Conservation (phyloP, 352 stramenopile species). For the Aphanomyces euteiches region DNA sequence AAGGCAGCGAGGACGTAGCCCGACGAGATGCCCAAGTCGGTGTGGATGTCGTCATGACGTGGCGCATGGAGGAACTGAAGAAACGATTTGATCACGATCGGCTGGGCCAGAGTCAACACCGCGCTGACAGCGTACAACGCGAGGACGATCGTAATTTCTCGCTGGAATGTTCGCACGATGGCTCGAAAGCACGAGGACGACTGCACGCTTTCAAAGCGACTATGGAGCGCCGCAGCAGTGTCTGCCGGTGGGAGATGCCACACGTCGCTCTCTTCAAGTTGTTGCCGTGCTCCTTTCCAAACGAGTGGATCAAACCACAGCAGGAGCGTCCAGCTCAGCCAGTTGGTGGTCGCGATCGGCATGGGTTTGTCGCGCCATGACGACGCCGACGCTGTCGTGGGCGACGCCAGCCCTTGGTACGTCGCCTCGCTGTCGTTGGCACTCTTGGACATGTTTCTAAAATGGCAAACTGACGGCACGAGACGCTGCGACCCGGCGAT, state of each 20-base stretch:
- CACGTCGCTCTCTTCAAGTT: conserved; percentile 41
- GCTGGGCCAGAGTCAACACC: conserved; percentile 41
- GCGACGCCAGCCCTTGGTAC: too few relatives aligned
- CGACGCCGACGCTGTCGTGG: too few relatives aligned
- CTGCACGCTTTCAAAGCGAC: conserved; percentile 41
- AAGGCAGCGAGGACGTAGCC: conserved; percentile 48
- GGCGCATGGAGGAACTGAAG: conserved; percentile 40
- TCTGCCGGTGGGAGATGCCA: conserved; percentile 46
- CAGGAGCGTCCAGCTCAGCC: conserved; percentile 34
- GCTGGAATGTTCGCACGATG: conserved; percentile 45
- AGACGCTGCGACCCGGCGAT: too few relatives aligned
- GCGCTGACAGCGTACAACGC: conserved; percentile 42
- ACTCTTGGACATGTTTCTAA: too few relatives aligned
- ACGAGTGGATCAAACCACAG: conserved; percentile 57
- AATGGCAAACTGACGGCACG: too few relatives aligned
- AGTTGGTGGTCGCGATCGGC: not conserved
- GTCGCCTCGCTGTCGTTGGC: too few relatives aligned
- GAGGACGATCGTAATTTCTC: conserved; percentile 35
- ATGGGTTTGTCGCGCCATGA: too few relatives aligned
- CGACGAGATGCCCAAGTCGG: conserved; percentile 35
- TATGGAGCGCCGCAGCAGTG: conserved; percentile 39
- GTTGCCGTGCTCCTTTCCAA: conserved; percentile 35
- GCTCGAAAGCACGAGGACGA: conserved; percentile 41
- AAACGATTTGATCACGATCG: conserved; percentile 60
- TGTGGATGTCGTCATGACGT: not conserved